These are phyloP conservation scores for Termitomyces sp. DNA, from an alignment of 768 basidiomycete genomes.

Conservation along the genomic window DNA sequence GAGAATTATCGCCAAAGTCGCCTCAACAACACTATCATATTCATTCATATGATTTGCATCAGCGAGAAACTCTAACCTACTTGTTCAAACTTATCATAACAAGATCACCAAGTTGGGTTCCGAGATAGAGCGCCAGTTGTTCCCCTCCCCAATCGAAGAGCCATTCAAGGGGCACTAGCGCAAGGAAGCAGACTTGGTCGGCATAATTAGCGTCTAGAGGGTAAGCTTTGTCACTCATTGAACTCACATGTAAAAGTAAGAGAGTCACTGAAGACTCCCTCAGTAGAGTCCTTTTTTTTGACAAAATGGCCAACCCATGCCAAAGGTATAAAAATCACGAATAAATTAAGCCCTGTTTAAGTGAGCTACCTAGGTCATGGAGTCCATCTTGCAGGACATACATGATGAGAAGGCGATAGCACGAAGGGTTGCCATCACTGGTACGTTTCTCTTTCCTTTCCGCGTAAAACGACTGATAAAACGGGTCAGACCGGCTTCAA, in stretches of 20 bases:
- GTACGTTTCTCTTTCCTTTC: constrained; percentile 39
- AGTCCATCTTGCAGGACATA: constrained; percentile 15
- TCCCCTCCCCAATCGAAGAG: constrained; percentile 63
- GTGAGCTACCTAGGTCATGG: neutral
- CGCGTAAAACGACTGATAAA: constrained; percentile 43
- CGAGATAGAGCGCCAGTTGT: constrained; percentile 50
- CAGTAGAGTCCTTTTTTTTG: constrained; percentile 1
- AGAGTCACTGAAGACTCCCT: constrained; percentile 24
- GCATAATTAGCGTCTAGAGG: neutral
- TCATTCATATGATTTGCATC: neutral
- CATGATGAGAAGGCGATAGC: constrained; percentile 50
- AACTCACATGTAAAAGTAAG: constrained; percentile 31
- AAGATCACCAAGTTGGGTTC: constrained; percentile 65
- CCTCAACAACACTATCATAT: constrained; percentile 55
- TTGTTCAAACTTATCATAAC: constrained; percentile 28
- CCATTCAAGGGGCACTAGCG: constrained; percentile 61
- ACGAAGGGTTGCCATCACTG: constrained; percentile 36
- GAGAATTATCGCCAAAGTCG: constrained; percentile 63
- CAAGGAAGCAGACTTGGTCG: constrained; percentile 51
- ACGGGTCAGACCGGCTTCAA: constrained; percentile 17
- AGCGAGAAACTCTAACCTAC: constrained; percentile 5
- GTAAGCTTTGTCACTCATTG: neutral
- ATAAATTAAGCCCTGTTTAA: constrained; percentile 48
- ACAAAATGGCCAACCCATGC: constrained; percentile 56
- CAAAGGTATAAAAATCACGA: constrained; percentile 52